Conservation (phyloP, 2,329 filamentous ascomycete species). For the Penicillium sp. region DNA sequence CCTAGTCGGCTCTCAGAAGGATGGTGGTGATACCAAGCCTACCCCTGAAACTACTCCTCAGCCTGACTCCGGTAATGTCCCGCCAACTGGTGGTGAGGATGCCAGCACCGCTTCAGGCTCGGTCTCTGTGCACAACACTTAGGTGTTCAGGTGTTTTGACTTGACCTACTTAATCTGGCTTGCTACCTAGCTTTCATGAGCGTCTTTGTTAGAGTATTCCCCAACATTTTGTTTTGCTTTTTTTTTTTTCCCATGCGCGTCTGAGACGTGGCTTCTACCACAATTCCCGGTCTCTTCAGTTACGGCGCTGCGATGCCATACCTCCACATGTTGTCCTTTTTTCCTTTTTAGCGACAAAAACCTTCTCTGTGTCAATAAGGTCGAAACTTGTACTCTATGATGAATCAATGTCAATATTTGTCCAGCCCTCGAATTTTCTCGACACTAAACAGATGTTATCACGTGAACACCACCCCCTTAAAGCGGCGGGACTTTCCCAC, state of each 20-base stretch:
- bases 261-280: neutral
- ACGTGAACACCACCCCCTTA: neutral
- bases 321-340: neutral
- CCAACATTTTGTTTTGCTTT: constrained; percentile 5
- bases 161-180: neutral
- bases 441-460: neutral
- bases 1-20: constrained; percentile 27
- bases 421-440: neutral
- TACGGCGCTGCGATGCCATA: constrained; percentile 1
- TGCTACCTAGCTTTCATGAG: neutral
- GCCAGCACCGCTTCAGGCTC: constrained; percentile 35
- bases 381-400: constrained; percentile 16
- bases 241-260: neutral
- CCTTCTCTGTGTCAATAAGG: constrained; percentile 3
- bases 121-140: constrained; percentile 26
- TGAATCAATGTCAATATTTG: neutral
- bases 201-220: constrained; percentile 4
- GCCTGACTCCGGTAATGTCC: constrained; percentile 14
- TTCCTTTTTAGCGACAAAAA: constrained; percentile 2
- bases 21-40: constrained; percentile 24
- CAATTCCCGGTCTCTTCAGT: neutral
- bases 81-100: constrained; percentile 29
- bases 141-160: constrained; percentile 4
- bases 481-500: constrained; percentile 9
- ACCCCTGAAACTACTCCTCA: constrained; percentile 17